Evolutionary conservation across 2,329 filamentous ascomycete species (phyloP).

Genomic region (Fusarium cicatricum): DNA sequence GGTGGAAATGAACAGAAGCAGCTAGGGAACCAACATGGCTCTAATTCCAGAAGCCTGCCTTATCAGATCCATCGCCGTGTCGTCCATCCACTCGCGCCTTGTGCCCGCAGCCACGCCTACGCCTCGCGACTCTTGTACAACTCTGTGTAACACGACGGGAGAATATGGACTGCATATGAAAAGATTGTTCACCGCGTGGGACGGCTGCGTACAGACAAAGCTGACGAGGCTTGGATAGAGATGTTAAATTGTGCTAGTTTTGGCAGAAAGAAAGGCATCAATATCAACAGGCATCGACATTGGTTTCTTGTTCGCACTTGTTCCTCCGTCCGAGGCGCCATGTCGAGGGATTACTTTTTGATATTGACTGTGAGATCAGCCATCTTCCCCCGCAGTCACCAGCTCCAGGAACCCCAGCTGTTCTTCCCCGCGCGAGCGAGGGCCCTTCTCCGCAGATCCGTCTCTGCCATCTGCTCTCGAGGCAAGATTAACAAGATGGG

Average conservation of each 20-base stretch:
- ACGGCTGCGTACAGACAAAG: slow-evolving; percentile 15
- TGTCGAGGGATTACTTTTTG: neutral
- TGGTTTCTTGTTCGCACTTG: slow-evolving; percentile 1
- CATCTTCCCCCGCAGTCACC: slow-evolving; percentile 37
- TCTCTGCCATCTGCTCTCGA: slow-evolving; percentile 16
- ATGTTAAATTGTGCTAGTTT: slow-evolving; percentile 2
- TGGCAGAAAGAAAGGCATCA: slow-evolving; percentile 13
- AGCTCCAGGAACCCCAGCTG: slow-evolving; percentile 20
- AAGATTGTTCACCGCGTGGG: neutral
- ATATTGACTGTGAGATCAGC: neutral
- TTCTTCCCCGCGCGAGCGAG: slow-evolving; percentile 37
- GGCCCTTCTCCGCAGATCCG: slow-evolving; percentile 35
- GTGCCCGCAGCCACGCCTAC: slow-evolving; percentile 14
- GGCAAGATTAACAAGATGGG: slow-evolving; percentile 5
- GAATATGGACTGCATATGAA: neutral
- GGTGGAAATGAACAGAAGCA: neutral
- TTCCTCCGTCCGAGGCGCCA: neutral
- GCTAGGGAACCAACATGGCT: neutral
- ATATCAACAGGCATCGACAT: neutral
- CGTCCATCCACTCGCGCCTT: slow-evolving; percentile 3
- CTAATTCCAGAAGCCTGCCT: slow-evolving; percentile 22
- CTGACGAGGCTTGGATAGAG: neutral
- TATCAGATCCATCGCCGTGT: neutral
- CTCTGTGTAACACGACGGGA: neutral
- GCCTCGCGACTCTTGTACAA: neutral